A percentile compares a stretch with the other conserved stretches of the same genome.
Conservation (phyloP, 176 grass and related monocot genomes). For the Ampelocalamus luodianensis region DNA sequence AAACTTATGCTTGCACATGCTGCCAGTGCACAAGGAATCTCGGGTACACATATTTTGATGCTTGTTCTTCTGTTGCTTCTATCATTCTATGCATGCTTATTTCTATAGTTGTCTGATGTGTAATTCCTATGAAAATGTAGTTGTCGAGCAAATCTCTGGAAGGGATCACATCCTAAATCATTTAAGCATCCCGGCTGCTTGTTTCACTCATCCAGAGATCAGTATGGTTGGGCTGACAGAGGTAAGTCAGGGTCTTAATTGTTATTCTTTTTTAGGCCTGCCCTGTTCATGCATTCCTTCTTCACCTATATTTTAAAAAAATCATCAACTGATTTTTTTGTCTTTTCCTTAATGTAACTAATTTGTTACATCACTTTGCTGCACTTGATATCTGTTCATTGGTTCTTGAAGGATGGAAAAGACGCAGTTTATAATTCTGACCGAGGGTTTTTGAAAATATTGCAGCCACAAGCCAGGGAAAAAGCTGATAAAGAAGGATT, state of each 20-base stretch:
- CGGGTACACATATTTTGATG: slow-evolving; percentile 51
- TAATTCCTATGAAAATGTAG: slow-evolving; percentile 51
- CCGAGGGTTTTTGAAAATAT: slow-evolving; percentile 30
- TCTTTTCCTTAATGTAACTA: neutral
- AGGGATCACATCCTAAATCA: slow-evolving; percentile 87
- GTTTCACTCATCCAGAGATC: slow-evolving; percentile 98
- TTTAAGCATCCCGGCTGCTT: slow-evolving; percentile 92
- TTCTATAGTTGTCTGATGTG: slow-evolving; percentile 37
- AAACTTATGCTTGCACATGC: slow-evolving; percentile 99
- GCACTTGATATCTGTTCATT: neutral
- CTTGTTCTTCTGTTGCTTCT: slow-evolving; percentile 20
- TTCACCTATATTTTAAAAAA: neutral
- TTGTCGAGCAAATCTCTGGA: slow-evolving; percentile 83
- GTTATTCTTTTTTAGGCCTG: slow-evolving; percentile 24
- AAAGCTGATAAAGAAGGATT: slow-evolving; percentile 90
- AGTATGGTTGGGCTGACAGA: slow-evolving; percentile 99
- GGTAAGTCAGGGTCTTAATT: slow-evolving; percentile 49
- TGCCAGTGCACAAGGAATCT: slow-evolving; percentile 99
- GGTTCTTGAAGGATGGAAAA: neutral
- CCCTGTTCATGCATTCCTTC: slow-evolving; percentile 1
- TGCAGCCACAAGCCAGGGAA: slow-evolving; percentile 96
- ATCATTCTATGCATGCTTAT: slow-evolving; percentile 22
- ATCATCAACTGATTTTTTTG: neutral
- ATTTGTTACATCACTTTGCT: slow-evolving; percentile 14
- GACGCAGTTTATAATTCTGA: neutral